Percentiles rank a stretch among this genome's conserved stretches.
Evolutionary conservation across 2,329 filamentous ascomycete species (phyloP).

Genomic region (Alternaria ventricosa): DNA sequence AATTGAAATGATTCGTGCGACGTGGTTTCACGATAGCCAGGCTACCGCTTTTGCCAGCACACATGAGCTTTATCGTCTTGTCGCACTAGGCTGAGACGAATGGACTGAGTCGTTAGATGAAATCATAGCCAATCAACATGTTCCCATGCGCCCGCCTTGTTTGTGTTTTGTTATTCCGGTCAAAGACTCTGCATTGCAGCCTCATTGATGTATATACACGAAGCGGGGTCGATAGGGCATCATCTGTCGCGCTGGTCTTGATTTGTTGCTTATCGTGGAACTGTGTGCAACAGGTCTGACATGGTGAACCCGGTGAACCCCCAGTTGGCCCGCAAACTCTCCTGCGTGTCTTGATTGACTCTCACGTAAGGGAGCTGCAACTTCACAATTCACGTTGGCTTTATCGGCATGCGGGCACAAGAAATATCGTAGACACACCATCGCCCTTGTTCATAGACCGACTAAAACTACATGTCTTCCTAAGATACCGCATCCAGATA

Average conservation of each 20-base stretch:
- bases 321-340: background rate
- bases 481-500: background rate
- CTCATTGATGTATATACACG: background rate
- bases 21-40: background rate
- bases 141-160: background rate
- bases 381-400: background rate
- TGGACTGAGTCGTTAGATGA: slow-evolving; percentile 10
- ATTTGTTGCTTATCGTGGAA: background rate
- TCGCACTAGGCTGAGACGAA: slow-evolving; percentile 8
- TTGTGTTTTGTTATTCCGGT: background rate
- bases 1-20: slow-evolving; percentile 7
- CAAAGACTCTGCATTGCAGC: background rate
- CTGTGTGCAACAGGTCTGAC: background rate
- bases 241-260: background rate
- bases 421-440: background rate
- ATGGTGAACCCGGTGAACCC: background rate
- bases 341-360: background rate
- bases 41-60: background rate
- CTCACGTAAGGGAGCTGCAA: background rate
- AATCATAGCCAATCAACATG: slow-evolving; percentile 1
- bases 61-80: background rate
- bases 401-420: background rate
- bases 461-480: background rate
- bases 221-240: background rate
- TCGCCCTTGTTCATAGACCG: background rate